These are phyloP conservation scores for Stachybotrys chartarum DNA, from an alignment of 2,329 filamentous ascomycete species.

Conservation along the genomic window DNA sequence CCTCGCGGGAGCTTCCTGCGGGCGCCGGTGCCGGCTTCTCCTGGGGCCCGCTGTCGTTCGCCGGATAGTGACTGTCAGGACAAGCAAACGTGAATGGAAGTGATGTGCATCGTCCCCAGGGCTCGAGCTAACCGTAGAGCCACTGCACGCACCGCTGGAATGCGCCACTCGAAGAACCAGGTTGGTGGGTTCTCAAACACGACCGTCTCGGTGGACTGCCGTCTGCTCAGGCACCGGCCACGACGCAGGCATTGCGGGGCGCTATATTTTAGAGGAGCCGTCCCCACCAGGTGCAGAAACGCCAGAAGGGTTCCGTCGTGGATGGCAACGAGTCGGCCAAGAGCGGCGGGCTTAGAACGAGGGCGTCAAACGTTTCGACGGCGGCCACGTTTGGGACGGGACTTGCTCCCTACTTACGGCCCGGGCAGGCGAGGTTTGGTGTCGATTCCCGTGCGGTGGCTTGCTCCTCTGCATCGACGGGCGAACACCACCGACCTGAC, in stretches of 20 bases:
- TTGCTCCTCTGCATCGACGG: too few relatives aligned
- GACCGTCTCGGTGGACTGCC: too few relatives aligned
- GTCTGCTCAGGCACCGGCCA: too few relatives aligned
- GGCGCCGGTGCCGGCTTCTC: not conserved
- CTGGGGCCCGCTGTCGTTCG: not conserved
- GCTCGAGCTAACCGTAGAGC: not conserved
- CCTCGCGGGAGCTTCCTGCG: not conserved
- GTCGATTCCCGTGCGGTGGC: too few relatives aligned
- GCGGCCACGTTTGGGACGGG: not conserved
- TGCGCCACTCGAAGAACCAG: too few relatives aligned
- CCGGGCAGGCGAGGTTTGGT: too few relatives aligned
- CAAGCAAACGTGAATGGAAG: too few relatives aligned
- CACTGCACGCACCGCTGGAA: too few relatives aligned
- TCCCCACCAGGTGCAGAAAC: not conserved
- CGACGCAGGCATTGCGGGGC: too few relatives aligned
- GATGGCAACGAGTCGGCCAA: not conserved
- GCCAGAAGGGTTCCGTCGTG: not conserved
- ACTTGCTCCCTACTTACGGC: not conserved
- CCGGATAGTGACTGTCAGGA: not conserved
- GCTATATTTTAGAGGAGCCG: too few relatives aligned
- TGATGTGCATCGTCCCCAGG: not conserved
- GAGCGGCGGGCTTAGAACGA: not conserved
- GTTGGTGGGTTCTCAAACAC: too few relatives aligned
- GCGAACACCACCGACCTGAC: too few relatives aligned
- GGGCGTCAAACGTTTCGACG: not conserved